Conservation (phyloP, 768 basidiomycete species). For the Atractiella rhizophila region DNA sequence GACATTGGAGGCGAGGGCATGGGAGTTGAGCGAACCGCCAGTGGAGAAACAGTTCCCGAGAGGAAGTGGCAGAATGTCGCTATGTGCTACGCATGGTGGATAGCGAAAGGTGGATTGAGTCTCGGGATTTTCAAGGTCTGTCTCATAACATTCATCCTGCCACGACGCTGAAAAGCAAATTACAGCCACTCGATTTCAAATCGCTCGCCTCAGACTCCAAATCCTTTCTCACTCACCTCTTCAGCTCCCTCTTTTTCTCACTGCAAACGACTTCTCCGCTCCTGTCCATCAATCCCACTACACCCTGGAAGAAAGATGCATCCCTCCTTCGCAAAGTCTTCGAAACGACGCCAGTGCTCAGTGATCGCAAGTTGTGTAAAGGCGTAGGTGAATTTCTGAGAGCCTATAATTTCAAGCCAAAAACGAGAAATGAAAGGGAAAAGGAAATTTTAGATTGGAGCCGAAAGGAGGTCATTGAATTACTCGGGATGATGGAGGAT, state of each 20-base stretch:
- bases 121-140: constrained; percentile 60
- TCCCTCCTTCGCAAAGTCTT: too few relatives aligned
- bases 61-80: constrained; percentile 44
- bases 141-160: too few relatives aligned
- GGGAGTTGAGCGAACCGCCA: constrained; percentile 37
- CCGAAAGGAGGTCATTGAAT: too few relatives aligned
- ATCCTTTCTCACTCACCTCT: constrained; percentile 43
- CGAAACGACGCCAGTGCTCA: too few relatives aligned
- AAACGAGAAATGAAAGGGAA: too few relatives aligned
- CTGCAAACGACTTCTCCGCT: constrained; percentile 47
- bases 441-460: too few relatives aligned
- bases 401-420: too few relatives aligned
- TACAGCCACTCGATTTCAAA: constrained; percentile 68
- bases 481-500: too few relatives aligned
- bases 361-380: too few relatives aligned
- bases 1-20: constrained; percentile 57
- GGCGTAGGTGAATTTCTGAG: too few relatives aligned
- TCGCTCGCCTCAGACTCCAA: constrained; percentile 36
- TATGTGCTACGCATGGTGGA: constrained; percentile 72
- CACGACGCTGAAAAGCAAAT: background rate
- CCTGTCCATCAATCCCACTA: background rate
- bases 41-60: constrained; percentile 23
- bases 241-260: constrained; percentile 42
- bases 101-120: constrained; percentile 53
- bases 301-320: too few relatives aligned